Base-by-base conservation (phyloP, 768 basidiomycete species). In the Pisolithus sp. region DNA sequence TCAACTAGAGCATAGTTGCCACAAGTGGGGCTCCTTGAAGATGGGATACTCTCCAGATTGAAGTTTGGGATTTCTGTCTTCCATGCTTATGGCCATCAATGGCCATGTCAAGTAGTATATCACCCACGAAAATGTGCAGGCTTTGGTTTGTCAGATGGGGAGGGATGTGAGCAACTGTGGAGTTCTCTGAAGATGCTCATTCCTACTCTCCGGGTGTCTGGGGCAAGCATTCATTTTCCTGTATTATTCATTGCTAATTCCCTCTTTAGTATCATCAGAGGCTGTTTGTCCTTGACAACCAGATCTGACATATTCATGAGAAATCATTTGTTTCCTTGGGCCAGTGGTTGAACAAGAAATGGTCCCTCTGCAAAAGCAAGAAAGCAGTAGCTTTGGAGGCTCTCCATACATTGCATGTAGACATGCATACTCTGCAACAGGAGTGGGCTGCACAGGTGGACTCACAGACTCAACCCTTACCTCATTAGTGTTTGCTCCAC, bases 101-200 rank as follows among this genome's bases (percentile, higher is more conserved):
- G 69, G 68, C 47, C 61, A 3, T 71, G 69, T 46, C 69, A 71
- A 37, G 46, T 75, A 1, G 37, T 63, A 0, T 72, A 71, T 45
- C 69, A 70, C 39, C 71, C 66, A 2, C 57, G 68, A 8, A 47
- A 71, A 23, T 30, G 53, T 7, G 10, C 37, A 8, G 68, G 69
- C 10, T 49, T 69, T 36, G 70, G 72, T 0, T 44, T 72, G 4
- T 61, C 65, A 0, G 69, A 74, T 52, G 65, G 68, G 7, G 71
- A 74, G 49, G 69, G 68, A 1, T 56, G 64, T 1, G 70, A 74
- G 48, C 43, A 64, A 64, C 0, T 75, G 71, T 73, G 66, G 43
- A 44, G 66, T 4, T 53, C 58, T 0, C 41, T 67, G 1, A 48
- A 59, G 7, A 53, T 52, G n/a, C 54, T 67, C 1, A 62, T 68